Percentiles rank a stretch among this genome's conserved stretches.
phyloP scores from a whole-genome alignment of 2,329 filamentous ascomycete genomes.

The Colletotrichum destructivum region DNA sequence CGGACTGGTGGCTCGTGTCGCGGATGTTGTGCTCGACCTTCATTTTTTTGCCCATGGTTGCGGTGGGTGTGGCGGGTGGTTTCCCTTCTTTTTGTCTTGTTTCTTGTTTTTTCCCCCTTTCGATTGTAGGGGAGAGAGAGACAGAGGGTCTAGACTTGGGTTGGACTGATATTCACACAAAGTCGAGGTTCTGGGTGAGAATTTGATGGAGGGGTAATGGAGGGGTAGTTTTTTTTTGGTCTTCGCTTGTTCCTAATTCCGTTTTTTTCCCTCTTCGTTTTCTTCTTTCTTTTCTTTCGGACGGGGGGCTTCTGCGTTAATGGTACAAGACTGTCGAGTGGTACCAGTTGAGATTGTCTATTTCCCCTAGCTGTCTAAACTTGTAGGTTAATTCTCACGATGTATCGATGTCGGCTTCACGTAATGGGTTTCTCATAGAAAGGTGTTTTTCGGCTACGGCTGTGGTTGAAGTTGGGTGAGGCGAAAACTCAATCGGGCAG shows the following conservation, averaged over 20 bases:
- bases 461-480: conserved; percentile 28
- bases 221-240: conserved; percentile 3
- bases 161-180: background rate
- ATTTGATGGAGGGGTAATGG: conserved; percentile 17
- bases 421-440: background rate
- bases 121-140: no score
- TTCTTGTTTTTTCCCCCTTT: no score
- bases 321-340: no score
- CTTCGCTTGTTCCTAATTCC: no score
- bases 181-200: background rate
- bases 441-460: background rate
- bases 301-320: background rate
- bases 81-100: background rate
- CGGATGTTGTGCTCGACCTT: conserved; percentile 22
- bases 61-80: background rate
- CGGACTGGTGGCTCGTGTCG: conserved; percentile 14
- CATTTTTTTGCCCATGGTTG: conserved; percentile 34
- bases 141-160: background rate
- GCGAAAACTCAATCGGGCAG: conserved; percentile 41
- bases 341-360: background rate
- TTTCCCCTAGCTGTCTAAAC: background rate
- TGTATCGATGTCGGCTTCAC: background rate
- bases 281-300: background rate
- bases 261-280: background rate
- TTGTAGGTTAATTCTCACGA: background rate